Evolutionary conservation across 176 grass and related monocot species (phyloP).

Genomic region (Triticum timopheevii): DNA sequence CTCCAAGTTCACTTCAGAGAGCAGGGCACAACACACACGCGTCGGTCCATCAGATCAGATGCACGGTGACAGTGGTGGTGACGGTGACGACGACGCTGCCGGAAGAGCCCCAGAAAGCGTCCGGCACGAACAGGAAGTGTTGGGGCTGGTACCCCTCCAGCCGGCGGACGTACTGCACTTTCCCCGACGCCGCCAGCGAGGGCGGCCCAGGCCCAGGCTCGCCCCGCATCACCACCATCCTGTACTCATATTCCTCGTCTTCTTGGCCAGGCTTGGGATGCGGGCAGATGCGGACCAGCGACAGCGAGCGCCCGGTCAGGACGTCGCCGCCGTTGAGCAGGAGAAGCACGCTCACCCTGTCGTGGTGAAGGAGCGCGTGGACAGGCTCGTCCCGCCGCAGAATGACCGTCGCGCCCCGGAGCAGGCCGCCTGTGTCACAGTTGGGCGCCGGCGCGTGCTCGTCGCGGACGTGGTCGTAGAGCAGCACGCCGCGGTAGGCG

Average conservation of each 20-base stretch:
- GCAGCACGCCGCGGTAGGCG: not conserved
- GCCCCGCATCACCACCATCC: not conserved
- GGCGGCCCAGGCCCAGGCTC: not conserved
- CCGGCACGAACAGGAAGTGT: conserved; percentile 13
- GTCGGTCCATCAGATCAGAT: not conserved
- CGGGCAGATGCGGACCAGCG: not conserved
- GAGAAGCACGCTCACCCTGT: not conserved
- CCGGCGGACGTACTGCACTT: not conserved
- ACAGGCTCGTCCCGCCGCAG: not conserved
- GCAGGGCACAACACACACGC: not conserved
- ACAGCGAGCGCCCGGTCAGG: not conserved
- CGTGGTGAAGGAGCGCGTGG: not conserved
- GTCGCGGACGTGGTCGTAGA: not conserved
- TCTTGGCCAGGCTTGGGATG: not conserved
- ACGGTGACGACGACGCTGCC: not conserved
- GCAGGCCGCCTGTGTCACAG: not conserved
- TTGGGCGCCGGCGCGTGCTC: not conserved
- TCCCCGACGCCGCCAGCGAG: not conserved
- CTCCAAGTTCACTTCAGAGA: no score
- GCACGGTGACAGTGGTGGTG: not conserved
- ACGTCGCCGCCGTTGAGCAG: conserved; percentile 3
- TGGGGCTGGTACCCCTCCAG: not conserved
- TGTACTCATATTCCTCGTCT: not conserved
- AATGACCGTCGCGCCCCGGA: not conserved
- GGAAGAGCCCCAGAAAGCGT: conserved; percentile 2